Percentiles rank a stretch among this genome's conserved stretches.
phyloP scores from a whole-genome alignment of 2,329 filamentous ascomycete species.

The Sarocladium strictum region DNA sequence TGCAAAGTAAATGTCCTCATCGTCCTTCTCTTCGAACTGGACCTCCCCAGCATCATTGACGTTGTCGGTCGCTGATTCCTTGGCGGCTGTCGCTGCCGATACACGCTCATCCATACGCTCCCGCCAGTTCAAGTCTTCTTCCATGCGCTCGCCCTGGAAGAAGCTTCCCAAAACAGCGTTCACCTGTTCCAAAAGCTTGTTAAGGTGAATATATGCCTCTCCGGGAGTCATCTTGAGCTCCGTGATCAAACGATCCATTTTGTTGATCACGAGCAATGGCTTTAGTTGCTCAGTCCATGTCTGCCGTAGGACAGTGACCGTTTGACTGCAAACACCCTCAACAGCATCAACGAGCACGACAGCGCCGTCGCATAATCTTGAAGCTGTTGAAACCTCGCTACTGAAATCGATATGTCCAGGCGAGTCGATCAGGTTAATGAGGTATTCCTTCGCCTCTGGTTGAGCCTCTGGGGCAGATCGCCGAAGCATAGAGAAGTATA shows the following conservation, averaged over 20 bases:
- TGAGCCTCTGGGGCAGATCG: slow-evolving; percentile 61
- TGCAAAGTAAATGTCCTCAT: slow-evolving; percentile 96
- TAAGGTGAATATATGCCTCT: slow-evolving; percentile 86
- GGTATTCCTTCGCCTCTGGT: slow-evolving; percentile 76
- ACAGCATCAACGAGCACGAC: slow-evolving; percentile 94
- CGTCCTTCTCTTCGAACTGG: slow-evolving; percentile 83
- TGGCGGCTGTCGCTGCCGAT: slow-evolving; percentile 61
- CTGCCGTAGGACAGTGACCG: slow-evolving; percentile 90
- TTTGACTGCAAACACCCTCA: slow-evolving; percentile 97
- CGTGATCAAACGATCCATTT: slow-evolving; percentile 91
- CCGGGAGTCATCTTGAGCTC: slow-evolving; percentile 89
- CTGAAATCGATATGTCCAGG: slow-evolving; percentile 98
- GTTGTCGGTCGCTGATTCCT: slow-evolving; percentile 43
- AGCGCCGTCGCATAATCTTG: slow-evolving; percentile 87
- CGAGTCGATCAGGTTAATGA: slow-evolving; percentile 94
- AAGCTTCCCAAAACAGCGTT: slow-evolving; percentile 97
- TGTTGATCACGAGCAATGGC: slow-evolving; percentile 93
- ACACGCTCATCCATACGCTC: slow-evolving; percentile 86
- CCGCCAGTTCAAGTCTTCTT: slow-evolving; percentile 93
- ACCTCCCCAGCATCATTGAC: slow-evolving; percentile 51
- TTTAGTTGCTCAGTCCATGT: slow-evolving; percentile 95
- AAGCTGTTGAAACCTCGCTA: slow-evolving; percentile 95
- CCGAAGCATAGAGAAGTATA: slow-evolving; percentile 89
- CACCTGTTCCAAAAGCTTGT: slow-evolving; percentile 86
- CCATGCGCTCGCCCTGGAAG: slow-evolving; percentile 97